Base-by-base conservation (phyloP, 495 filamentous ascomycete species). In the Aspergillus homomorphus region DNA sequence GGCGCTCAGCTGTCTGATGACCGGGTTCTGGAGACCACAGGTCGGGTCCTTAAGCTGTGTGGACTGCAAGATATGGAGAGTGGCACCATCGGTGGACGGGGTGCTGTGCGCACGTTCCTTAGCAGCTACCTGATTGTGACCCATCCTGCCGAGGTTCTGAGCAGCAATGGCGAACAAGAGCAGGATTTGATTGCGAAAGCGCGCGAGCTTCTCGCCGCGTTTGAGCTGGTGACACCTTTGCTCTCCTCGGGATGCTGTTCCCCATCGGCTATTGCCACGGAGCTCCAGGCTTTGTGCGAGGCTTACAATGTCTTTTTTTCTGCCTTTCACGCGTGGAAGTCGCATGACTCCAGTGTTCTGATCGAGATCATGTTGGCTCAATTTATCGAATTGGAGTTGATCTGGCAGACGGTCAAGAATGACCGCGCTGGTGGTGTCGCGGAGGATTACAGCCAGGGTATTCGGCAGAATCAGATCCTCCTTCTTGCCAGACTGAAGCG, bases 331-430 rank as follows among this genome's bases (percentile, higher is more conserved):
- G 88, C 92, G 10, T 98, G 94, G 94, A 96, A 97, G 70, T 83
- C 91, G 9, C 85, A 91, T 53, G 94, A 98, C 69, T 94, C 93
- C 1, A 88, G 85, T 46, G 88, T 91, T 4, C 73, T 98, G 30
- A 87, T 98, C 56, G 89, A 95, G 60, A 90, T 93, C 53, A 98
- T 98, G 94, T 80, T 98, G 22, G 87, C 92, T 46, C 92, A 96
- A 69, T 98, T 96, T 69, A 88, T 96, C 28, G 93, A 96, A 69
- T 77, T 98, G 18, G 94, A 98, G 68, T 84, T 91, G 22, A 98
- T 98, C 30, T 96, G 91, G 87, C 91, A 96, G 67, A 92, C 90
- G 9, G 93, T 98, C 67, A 98, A 98, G 64, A 85, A 95, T 69
- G 89, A 93, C 60, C 87, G 82, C 19, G 87, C 89, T 42, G 89